Evolutionary conservation across 1,139 yeast genomes (phyloP).

Genomic region (Sugiyamaella paludigena): DNA sequence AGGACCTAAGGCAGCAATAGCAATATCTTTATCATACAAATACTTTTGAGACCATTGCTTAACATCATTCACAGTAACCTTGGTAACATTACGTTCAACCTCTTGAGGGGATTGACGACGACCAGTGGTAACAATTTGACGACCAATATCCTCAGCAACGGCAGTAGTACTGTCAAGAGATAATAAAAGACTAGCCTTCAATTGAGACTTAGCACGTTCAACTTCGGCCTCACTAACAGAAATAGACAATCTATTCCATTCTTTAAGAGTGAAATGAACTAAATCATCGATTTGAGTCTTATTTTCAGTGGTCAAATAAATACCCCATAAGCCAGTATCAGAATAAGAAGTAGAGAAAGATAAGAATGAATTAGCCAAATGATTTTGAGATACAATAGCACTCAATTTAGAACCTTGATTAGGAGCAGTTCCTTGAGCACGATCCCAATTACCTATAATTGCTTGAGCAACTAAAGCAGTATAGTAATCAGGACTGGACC

Average conservation of each 20-base stretch:
- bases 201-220: slow-evolving; percentile 89
- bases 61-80: slow-evolving; percentile 75
- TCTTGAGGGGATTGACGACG: slow-evolving; percentile 87
- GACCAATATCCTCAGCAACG: slow-evolving; percentile 95
- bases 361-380: slow-evolving; percentile 89
- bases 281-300: slow-evolving; percentile 62
- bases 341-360: slow-evolving; percentile 96
- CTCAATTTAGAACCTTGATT: slow-evolving; percentile 86
- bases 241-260: slow-evolving; percentile 81
- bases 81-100: slow-evolving; percentile 79
- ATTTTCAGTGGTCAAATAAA: slow-evolving; percentile 82
- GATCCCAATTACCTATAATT: slow-evolving; percentile 95
- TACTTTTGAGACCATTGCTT: slow-evolving; percentile 86
- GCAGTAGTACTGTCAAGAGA: slow-evolving; percentile 95
- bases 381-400: slow-evolving; percentile 68
- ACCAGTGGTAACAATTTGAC: slow-evolving; percentile 95
- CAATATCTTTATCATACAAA: slow-evolving; percentile 73
- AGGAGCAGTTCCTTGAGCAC: slow-evolving; percentile 84
- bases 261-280: slow-evolving; percentile 72
- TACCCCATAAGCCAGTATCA: slow-evolving; percentile 97
- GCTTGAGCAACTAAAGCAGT: slow-evolving; percentile 96
- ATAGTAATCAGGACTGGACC: slow-evolving; percentile 96
- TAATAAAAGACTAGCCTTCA: slow-evolving; percentile 84
- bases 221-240: slow-evolving; percentile 88
- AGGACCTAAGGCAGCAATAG: slow-evolving; percentile 88